Base-by-base conservation (phyloP, 352 stramenopile species). In the Achlya hypogyna region DNA sequence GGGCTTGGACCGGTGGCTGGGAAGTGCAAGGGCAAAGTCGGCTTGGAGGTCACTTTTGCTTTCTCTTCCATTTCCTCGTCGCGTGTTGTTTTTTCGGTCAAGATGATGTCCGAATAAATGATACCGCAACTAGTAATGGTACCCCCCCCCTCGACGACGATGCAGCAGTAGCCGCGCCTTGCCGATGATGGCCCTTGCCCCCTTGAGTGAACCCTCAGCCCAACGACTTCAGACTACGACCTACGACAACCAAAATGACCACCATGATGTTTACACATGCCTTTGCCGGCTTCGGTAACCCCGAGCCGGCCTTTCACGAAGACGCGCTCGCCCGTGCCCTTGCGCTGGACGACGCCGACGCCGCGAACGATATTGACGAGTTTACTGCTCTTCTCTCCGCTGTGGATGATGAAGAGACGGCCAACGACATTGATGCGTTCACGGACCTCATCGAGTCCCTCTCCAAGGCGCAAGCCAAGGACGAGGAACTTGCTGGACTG, bases 71-170 rank as follows among this genome's bases (percentile, higher is more conserved):
- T 59, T 59, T 25, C 42, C 47, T 45, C n/a, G 20, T 35, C 51
- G 51, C 20, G n/a, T 49, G 51, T 42, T 67, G 31, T 67, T 67
- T 58, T 10, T 67, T 60, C 47, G 60, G 60, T 49, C 47, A 51
- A 67, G 51, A 67, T 56, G 60, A 67, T 45, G 40, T 67, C 60
- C 60, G 60, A 67, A 58, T 67, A 67, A 67, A 67, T 67, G 51
- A 54, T 67, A 23, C 60, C 8, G 27, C 38, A 31, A 10, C 42
- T 58, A 47, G 40, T 60, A 51, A 59, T 56, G 34, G 51, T 59
- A 59, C 56, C 56, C 60, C 51, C 29, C 34, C 45, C 51, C 38
- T 34, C 51, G 60, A 67, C 31, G 27, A 58, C 34, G 38, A 67
- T 67, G 60, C 60, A 58, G 60, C 60, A 47, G 18, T 67, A 67